Evolutionary conservation across 108 stramenopile genomes (phyloP).

Genomic region (Craspedostauros australis): DNA sequence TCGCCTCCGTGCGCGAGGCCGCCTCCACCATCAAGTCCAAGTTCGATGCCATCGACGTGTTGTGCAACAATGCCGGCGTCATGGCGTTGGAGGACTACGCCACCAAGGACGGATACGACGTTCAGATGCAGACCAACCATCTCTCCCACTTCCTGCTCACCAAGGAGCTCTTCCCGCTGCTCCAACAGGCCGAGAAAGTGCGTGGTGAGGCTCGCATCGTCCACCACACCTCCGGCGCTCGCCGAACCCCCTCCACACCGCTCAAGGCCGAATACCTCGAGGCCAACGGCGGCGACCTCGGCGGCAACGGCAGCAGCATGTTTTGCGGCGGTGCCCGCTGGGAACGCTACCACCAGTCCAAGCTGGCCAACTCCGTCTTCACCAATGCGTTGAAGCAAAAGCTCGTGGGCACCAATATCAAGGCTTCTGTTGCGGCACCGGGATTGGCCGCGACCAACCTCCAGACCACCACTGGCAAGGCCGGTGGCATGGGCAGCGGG

Average conservation of each 20-base stretch:
- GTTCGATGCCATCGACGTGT: constrained; percentile 29
- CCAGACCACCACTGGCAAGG: not conserved
- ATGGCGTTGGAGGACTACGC: constrained; percentile 39
- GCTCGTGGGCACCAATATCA: constrained; percentile 23
- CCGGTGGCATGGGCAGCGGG: constrained; percentile 4
- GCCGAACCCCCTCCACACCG: constrained; percentile 6
- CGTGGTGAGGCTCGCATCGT: constrained; percentile 46
- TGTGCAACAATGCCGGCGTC: constrained; percentile 60
- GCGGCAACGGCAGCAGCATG: constrained; percentile 24
- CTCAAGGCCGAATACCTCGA: constrained; percentile 45
- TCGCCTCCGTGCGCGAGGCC: constrained; percentile 31
- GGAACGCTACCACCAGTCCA: constrained; percentile 47
- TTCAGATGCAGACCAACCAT: constrained; percentile 56
- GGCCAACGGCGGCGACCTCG: constrained; percentile 40
- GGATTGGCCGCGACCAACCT: constrained; percentile 15
- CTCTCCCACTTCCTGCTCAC: constrained; percentile 58
- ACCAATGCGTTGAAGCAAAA: constrained; percentile 37
- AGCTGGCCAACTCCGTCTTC: constrained; percentile 57
- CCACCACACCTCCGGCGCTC: constrained; percentile 27
- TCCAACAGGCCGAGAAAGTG: constrained; percentile 28
- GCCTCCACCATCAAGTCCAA: constrained; percentile 25
- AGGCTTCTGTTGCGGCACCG: constrained; percentile 13
- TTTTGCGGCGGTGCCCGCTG: constrained; percentile 28
- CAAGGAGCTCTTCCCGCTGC: constrained; percentile 35
- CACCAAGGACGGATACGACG: constrained; percentile 57